These are phyloP conservation scores for Bipolaris gigantea DNA, from an alignment of 2,329 filamentous ascomycete species.

Conservation along the genomic window DNA sequence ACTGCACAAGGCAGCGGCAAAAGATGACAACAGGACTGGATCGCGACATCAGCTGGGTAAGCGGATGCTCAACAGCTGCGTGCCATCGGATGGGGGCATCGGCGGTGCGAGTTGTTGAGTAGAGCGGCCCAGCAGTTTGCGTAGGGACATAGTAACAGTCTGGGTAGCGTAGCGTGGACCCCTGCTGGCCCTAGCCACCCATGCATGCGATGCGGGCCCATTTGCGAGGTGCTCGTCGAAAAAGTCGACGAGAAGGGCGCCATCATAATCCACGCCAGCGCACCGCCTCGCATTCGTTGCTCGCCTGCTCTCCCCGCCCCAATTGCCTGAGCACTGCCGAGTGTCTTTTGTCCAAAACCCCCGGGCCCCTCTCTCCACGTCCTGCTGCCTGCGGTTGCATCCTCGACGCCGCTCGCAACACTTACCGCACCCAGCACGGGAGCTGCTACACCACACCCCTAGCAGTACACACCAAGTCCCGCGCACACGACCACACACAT, in stretches of 20 bases:
- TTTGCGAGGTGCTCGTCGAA: slow-evolving; percentile 23
- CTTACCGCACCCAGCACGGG: slow-evolving; percentile 33
- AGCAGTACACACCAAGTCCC: slow-evolving; percentile 40
- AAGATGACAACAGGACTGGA: neutral
- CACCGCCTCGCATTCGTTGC: slow-evolving; percentile 23
- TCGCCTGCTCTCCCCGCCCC: slow-evolving; percentile 20
- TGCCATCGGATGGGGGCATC: neutral
- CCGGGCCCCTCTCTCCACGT: slow-evolving; percentile 5
- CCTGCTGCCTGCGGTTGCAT: slow-evolving; percentile 20
- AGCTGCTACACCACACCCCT: slow-evolving; percentile 27
- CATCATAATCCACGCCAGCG: slow-evolving; percentile 28
- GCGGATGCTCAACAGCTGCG: slow-evolving; percentile 22
- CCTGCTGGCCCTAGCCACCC: slow-evolving; percentile 20
- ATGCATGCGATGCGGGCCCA: slow-evolving; percentile 15
- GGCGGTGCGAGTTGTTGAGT: slow-evolving; percentile 10
- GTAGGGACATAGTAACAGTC: slow-evolving; percentile 1
- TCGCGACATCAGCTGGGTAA: neutral
- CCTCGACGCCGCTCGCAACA: slow-evolving; percentile 14
- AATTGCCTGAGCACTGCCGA: slow-evolving; percentile 23
- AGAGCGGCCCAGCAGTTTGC: slow-evolving; percentile 6
- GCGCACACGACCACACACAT: slow-evolving; percentile 11
- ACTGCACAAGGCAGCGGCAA: neutral
- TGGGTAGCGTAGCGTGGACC: slow-evolving; percentile 2
- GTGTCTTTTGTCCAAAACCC: slow-evolving; percentile 17
- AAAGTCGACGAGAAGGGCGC: slow-evolving; percentile 26